Evolutionary conservation across 2,329 filamentous ascomycete species (phyloP), one percentile per base, ranked within the genome.

Genomic region (Epicoccum sorghinum): DNA sequence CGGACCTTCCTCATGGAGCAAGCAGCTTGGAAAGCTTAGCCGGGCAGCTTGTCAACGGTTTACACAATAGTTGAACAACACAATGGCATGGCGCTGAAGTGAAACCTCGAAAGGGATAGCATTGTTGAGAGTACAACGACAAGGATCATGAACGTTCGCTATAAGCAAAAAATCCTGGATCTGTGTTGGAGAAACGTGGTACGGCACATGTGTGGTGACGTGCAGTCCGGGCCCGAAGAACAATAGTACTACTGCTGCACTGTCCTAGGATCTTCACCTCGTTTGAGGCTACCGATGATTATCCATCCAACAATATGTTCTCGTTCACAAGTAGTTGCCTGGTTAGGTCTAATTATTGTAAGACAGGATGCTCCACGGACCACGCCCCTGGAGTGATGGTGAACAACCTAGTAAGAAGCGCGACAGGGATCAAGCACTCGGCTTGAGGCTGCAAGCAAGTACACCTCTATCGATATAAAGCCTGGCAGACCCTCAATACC

Each of bases 1-100:
- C 51, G 24, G 47, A 61, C 58, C 61, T 66, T 33, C 61, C 56
- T 52, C 5, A 53, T 61, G 12, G 24, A 57, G 62, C 43, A 61
- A 57, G 36, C 29, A 47, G 39, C 57, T 49, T 41, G 3, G 9
- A n/a, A 35, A 45, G 55, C 43, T 51, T 47, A 47, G 18, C 40
- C 24, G 36, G 32, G 38, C 4, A 35, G 44, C 22, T 29, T 36
- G 25, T 13, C 32, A 22, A 42, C 25, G 24, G 37, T 3, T 22
- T 32, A n/a, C 2, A n/a, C 3, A 23, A 32, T 5, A n/a, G 7
- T 14, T 3, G 12, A 10, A 9, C 5, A 5, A 24, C 24, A 14
- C 12, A 41, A 4, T 7, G 12, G 10, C 3, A 36, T 18, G 18
- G 18, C 5, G 4, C 10, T 27, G 4, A 33, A 10, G 13, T 7